Conservation (phyloP, 805 yeast species). For the Candida stauntonica region DNA sequence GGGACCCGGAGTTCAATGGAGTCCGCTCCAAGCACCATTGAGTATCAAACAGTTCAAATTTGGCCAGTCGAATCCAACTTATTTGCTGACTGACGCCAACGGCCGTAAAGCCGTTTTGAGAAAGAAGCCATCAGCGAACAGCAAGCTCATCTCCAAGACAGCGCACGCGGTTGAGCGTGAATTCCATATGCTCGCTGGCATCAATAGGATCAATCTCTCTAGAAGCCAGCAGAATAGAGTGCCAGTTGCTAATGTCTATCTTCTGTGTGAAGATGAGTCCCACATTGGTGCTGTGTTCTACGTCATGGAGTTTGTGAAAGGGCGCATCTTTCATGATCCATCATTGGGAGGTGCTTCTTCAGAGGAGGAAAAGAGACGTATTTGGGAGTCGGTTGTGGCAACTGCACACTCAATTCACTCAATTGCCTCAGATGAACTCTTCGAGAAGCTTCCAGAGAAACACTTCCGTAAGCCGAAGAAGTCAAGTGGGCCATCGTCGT, state of each 20-base stretch:
- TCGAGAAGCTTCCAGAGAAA: slow-evolving; percentile 37
- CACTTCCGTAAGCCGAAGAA: slow-evolving; percentile 32
- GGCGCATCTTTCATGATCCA: slow-evolving; percentile 53
- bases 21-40: slow-evolving; percentile 28
- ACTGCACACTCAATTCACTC: slow-evolving; percentile 47
- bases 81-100: slow-evolving; percentile 39
- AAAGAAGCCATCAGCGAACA: slow-evolving; percentile 50
- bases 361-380: slow-evolving; percentile 24
- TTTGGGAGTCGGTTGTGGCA: slow-evolving; percentile 47
- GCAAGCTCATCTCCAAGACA: slow-evolving; percentile 44
- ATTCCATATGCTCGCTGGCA: slow-evolving; percentile 44
- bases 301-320: slow-evolving; percentile 55
- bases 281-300: slow-evolving; percentile 54
- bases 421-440: slow-evolving; percentile 40
- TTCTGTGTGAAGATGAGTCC: slow-evolving; percentile 53
- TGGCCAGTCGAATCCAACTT: slow-evolving; percentile 66
- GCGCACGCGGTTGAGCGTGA: slow-evolving; percentile 66
- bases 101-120: slow-evolving; percentile 45
- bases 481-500: slow-evolving; percentile 22
- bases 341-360: slow-evolving; percentile 33
- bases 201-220: slow-evolving; percentile 26
- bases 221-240: slow-evolving; percentile 28
- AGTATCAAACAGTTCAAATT: slow-evolving; percentile 48
- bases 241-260: slow-evolving; percentile 50
- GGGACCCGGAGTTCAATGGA: slow-evolving; percentile 21